phyloP scores from a whole-genome alignment of 2,329 filamentous ascomycete species.

The Arthrobotrys musiformis region DNA sequence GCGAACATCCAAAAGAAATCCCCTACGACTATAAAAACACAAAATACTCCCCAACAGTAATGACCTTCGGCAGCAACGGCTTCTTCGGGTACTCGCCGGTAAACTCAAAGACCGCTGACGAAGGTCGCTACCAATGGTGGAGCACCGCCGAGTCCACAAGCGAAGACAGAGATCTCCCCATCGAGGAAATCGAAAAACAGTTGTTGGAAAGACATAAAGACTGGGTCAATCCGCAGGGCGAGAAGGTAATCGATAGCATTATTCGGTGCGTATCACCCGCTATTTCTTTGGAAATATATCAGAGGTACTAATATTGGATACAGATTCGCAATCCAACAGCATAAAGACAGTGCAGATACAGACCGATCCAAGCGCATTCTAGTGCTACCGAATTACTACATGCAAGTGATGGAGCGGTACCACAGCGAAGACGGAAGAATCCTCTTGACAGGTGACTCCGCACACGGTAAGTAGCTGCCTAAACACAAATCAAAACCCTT shows the following conservation, averaged over 20 bases:
- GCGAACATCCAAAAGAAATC: slow-evolving; percentile 43
- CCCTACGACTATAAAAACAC: slow-evolving; percentile 48
- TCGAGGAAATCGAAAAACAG: slow-evolving; percentile 42
- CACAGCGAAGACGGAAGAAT: slow-evolving; percentile 38
- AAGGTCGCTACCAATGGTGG: slow-evolving; percentile 52
- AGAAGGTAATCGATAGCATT: slow-evolving; percentile 37
- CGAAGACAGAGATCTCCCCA: slow-evolving; percentile 32
- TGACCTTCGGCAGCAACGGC: slow-evolving; percentile 49
- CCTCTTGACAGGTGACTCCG: slow-evolving; percentile 42
- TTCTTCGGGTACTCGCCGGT: slow-evolving; percentile 53
- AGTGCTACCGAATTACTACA: slow-evolving; percentile 51
- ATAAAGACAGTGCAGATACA: slow-evolving; percentile 31
- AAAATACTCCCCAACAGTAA: slow-evolving; percentile 45
- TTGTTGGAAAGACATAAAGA: slow-evolving; percentile 47
- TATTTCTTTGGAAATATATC: too few species aligned
- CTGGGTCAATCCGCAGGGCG: slow-evolving; percentile 41
- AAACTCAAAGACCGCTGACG: slow-evolving; percentile 39
- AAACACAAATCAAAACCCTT: neutral
- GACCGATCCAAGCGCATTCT: slow-evolving; percentile 39
- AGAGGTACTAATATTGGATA: neutral
- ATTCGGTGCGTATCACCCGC: slow-evolving; percentile 6
- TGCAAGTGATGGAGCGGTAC: slow-evolving; percentile 41
- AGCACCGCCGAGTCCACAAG: slow-evolving; percentile 48
- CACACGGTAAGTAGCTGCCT: slow-evolving; percentile 31
- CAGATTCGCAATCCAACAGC: slow-evolving; percentile 43